Evolutionary conservation across 2,329 filamentous ascomycete genomes (phyloP).

Genomic region (Fusarium euwallaceae): DNA sequence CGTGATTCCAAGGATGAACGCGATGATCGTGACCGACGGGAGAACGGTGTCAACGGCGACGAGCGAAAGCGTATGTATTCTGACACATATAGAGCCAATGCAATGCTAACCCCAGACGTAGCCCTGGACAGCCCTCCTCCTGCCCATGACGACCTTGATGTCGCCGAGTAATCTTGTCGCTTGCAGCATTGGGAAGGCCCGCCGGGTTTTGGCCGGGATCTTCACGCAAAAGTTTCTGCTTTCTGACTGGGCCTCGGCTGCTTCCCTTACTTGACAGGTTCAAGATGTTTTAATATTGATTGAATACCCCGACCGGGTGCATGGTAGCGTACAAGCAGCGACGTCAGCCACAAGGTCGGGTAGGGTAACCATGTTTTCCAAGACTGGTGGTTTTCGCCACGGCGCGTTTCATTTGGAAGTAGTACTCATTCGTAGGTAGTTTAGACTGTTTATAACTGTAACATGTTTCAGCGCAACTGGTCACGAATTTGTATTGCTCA

Average conservation of each 20-base stretch:
- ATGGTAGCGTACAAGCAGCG: constrained; percentile 43
- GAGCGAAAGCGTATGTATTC: constrained; percentile 83
- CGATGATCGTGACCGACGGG: constrained; percentile 80
- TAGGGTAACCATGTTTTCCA: constrained; percentile 32
- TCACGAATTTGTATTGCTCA: constrained; percentile 29
- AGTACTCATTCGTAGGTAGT: constrained; percentile 47
- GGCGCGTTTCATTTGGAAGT: constrained; percentile 45
- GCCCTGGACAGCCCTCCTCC: constrained; percentile 83
- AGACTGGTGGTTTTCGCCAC: constrained; percentile 43
- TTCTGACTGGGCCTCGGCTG: constrained; percentile 37
- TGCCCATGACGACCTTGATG: constrained; percentile 94
- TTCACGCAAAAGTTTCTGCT: constrained; percentile 43
- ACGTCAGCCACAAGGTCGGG: constrained; percentile 31
- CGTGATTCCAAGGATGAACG: constrained; percentile 74
- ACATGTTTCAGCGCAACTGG: constrained; percentile 41
- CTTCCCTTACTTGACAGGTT: constrained; percentile 40
- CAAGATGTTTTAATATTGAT: constrained; percentile 42
- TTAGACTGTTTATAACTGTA: constrained; percentile 46
- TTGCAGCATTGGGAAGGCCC: constrained; percentile 14
- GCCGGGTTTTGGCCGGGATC: constrained; percentile 26
- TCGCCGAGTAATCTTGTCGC: constrained; percentile 75
- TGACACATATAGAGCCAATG: not conserved
- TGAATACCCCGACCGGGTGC: constrained; percentile 35
- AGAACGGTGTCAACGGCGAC: constrained; percentile 85
- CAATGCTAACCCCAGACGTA: constrained; percentile 49